Conservation (phyloP, 305 asterid species). For the Euphrasia arctica region DNA sequence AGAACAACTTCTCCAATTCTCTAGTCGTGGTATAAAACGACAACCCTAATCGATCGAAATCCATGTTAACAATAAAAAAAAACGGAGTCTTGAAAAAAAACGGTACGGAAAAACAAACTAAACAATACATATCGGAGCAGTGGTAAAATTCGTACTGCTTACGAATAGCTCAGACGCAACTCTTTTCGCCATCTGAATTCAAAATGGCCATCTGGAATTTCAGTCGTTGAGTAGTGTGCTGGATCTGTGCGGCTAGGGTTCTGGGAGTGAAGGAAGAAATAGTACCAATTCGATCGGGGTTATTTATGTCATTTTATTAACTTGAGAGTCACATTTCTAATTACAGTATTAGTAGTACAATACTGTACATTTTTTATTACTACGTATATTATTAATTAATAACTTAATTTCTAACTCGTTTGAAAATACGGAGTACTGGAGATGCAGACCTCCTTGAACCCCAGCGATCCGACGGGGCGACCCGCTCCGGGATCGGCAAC, state of each 20-base stretch:
- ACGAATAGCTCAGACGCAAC: conserved; percentile 56
- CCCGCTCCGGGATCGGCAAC: conserved; percentile 18
- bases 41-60: conserved; percentile 41
- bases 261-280: not conserved
- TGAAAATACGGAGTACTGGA: conserved; percentile 8
- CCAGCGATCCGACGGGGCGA: conserved; percentile 32
- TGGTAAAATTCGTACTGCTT: conserved; percentile 43
- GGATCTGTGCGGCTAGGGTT: conserved; percentile 28
- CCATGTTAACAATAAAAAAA: conserved; percentile 12
- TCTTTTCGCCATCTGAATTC: conserved; percentile 49
- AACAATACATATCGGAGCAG: not conserved
- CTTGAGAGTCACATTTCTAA: no score
- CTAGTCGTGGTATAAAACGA: conserved; percentile 1
- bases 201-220: conserved; percentile 24
- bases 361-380: no score
- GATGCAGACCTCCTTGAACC: conserved; percentile 40
- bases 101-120: not conserved
- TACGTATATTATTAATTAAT: no score
- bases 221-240: not conserved
- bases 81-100: not conserved
- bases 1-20: conserved; percentile 25
- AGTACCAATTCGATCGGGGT: not conserved
- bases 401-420: not conserved
- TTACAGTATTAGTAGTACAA: no score
- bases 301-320: not conserved